Evolutionary conservation across 148 eudicot genomes (phyloP), one percentile per base, ranked within the genome.

Genomic region (Silene uniflora): DNA sequence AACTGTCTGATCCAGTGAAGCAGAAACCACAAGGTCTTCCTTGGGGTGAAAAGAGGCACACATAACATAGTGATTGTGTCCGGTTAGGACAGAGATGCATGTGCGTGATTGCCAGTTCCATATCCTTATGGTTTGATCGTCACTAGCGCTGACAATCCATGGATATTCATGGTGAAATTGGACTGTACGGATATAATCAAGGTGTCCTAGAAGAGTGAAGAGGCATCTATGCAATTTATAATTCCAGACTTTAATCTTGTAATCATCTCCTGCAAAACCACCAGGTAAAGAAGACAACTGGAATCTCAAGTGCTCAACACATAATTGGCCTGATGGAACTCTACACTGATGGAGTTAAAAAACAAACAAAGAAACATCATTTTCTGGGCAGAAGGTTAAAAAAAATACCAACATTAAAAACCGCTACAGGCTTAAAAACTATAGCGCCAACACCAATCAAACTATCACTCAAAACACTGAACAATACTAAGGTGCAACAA

Each of bases 81-180:
- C 92, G 25, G 95, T 88, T 79, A 90, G 80, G 13, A 90, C 92
- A 83, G 95, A 84, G n/a, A 88, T 85, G 77, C 95, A 88, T 56
- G 97, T 91, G 73, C 97, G 94, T 17, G 98, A 93, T 63, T 93
- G 98, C 98, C 98, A 93, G 68, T 93, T 93, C 98, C 98, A 93
- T 71, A 93, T 89, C 84, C 98, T 82, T 67, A 85, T 85, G 56
- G 88, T 85, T 72, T 85, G 84, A 55, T 86, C 89, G 81, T 86
- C 85, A 84, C 89, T 86, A 68, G 89, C 83, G 78, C 89, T 86
- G 17, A 86, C 85, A 79, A 84, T 86, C 89, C 89, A 86, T 3
- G 89, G 87, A 71, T 69, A 42, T 65, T 84, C 87, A 76, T 81
- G 85, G 83, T 86, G 86, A 65, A 83, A 86, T 52, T 86, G 88